Base-by-base conservation (phyloP, 371 early-diverging fungal genomes). In the Paraphysoderma sedebokerense region DNA sequence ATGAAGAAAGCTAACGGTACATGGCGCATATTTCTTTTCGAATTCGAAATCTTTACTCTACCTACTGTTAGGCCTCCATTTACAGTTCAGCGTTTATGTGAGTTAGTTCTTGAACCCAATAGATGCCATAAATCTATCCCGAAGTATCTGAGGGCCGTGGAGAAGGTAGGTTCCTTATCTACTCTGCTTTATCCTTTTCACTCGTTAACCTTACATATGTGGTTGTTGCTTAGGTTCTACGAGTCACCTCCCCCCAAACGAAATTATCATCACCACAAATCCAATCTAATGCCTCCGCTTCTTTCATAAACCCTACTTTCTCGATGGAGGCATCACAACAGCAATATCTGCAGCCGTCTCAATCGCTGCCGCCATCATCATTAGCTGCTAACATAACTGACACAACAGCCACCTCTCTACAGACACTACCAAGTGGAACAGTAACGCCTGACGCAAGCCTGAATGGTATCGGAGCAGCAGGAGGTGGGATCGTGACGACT, bases 21-120 rank as follows among this genome's bases (percentile, higher is more conserved):
- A n/a, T n/a, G n/a, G n/a, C n/a, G n/a, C n/a, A n/a, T n/a, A n/a
- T n/a, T n/a, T n/a, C n/a, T n/a, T n/a, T n/a, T n/a, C n/a, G n/a
- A n/a, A n/a, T n/a, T n/a, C n/a, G n/a, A n/a, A n/a, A n/a, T n/a
- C n/a, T n/a, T n/a, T n/a, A n/a, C n/a, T n/a, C n/a, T n/a, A n/a
- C n/a, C n/a, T n/a, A n/a, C n/a, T n/a, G n/a, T n/a, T n/a, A n/a
- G n/a, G n/a, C 62, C 72, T 23, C 75, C 75, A 2, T 74, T 74
- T 47, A 72, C 75, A 2, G 68, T 74, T 33, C 75, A 74, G 50
- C 63, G 75, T 26, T 44, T 72, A 38, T 72, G 72, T 35, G 75
- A 74, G 39, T 40, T 74, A 15, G 38, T 74, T 15, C 52, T 56
- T 12, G 55, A 65, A 22, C 75, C 75, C 1, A 53, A 58, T 34